These are phyloP conservation scores for Penicillium diatomitis DNA, from an alignment of 495 filamentous ascomycete species.

Conservation along the genomic window DNA sequence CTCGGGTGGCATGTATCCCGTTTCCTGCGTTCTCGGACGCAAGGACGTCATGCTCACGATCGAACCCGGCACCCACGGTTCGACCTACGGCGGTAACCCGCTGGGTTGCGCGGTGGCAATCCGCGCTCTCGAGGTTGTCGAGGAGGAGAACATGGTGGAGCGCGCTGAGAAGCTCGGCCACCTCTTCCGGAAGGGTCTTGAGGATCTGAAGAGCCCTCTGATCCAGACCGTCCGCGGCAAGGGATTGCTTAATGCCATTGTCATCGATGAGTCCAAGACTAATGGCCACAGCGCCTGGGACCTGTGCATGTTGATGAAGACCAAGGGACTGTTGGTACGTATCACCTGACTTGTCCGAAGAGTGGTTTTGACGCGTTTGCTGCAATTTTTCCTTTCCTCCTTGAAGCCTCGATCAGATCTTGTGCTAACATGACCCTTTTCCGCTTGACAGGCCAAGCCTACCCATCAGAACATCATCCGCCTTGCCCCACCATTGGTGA, in stretches of 20 bases:
- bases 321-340: constrained; percentile 85
- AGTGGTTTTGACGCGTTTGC: too few relatives aligned
- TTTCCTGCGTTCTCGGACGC: constrained; percentile 82
- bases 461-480: constrained; percentile 94
- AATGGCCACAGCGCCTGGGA: constrained; percentile 92
- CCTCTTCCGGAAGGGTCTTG: constrained; percentile 72
- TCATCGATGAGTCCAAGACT: constrained; percentile 86
- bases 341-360: too few relatives aligned
- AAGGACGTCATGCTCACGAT: constrained; percentile 96
- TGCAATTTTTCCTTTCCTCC: background rate
- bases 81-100: constrained; percentile 95
- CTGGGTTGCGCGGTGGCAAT: constrained; percentile 96
- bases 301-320: constrained; percentile 89
- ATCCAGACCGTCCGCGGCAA: constrained; percentile 83
- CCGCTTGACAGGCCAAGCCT: constrained; percentile 70
- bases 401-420: background rate
- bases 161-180: constrained; percentile 72
- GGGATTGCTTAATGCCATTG: constrained; percentile 90
- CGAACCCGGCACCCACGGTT: constrained; percentile 93
- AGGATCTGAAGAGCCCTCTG: constrained; percentile 61
- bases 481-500: constrained; percentile 47
- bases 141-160: constrained; percentile 82
- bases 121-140: constrained; percentile 85
- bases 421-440: constrained; percentile 17
- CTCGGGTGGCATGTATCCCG: constrained; percentile 96